Evolutionary conservation across 306 rosid species (phyloP), one percentile per base, ranked within the genome.

Genomic region (Gillenia trifoliata): DNA sequence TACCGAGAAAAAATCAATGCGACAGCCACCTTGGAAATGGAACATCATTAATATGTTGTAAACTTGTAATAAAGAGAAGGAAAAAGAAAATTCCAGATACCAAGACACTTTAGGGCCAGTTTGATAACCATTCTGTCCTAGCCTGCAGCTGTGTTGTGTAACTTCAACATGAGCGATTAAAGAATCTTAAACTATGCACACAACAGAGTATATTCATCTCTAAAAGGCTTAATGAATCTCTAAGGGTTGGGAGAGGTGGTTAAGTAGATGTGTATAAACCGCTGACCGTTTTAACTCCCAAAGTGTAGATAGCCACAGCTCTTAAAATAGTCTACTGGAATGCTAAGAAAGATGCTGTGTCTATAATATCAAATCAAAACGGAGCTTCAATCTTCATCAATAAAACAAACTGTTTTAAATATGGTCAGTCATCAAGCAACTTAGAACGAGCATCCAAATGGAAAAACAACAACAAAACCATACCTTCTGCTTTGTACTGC

Each of bases 401-500:
- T 8, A 56, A 19, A 55, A 33, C 23, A 40, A 36, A 54, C 2
- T 12, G 17, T 19, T n/a, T 20, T 12, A 52, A 50, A 31, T 11
- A 52, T 40, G n/a, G 9, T 33, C 17, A 16, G 16, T 23, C 34
- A 56, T 33, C 55, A 36, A n/a, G 74, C 31, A 54, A 70, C 49
- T 54, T 70, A 31, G 19, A 29, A 52, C 54, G 20, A 66, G 49
- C 36, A 41, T 8, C 49, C 23, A 69, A 33, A 29, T 9, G n/a
- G 33, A 60, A 77, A 77, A 65, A 83, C 28, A 67, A 64, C n/a
- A 87, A 73, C 56, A 66, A 78, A 80, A 59, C 70, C 84, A 50
- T 80, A 94, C 99, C 99, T 92, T 81, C 87, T 81, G 82, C 83
- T 87, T 77, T 79, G 63, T 83, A 85, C 41, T 29, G 73, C 54